phyloP scores from a whole-genome alignment of 192 early-diverging fungal species.

The Backusella australiensis region DNA sequence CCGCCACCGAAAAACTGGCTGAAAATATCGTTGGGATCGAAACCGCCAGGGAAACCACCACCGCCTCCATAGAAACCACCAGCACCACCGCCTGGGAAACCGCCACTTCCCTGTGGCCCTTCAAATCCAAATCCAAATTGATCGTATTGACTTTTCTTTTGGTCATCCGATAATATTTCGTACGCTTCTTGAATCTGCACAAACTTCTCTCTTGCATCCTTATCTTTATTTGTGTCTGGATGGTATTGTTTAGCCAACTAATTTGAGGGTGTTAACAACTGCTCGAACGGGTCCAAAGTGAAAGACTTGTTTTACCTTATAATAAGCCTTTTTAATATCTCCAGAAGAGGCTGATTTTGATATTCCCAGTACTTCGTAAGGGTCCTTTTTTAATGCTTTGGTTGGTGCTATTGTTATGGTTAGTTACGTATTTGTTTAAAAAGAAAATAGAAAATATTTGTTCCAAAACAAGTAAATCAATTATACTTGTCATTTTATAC shows the following conservation, averaged over 20 bases:
- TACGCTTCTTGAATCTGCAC: slow-evolving; percentile 97
- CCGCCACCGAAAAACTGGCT: slow-evolving; percentile 35
- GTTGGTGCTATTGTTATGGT: background rate
- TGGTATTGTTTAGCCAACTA: slow-evolving; percentile 96
- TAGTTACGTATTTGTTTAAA: background rate
- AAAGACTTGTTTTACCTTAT: slow-evolving; percentile 38
- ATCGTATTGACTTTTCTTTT: slow-evolving; percentile 90
- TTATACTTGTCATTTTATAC: background rate
- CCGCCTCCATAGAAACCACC: slow-evolving; percentile 39
- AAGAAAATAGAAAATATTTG: no score
- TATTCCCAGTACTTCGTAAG: slow-evolving; percentile 85
- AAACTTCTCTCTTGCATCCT: slow-evolving; percentile 91
- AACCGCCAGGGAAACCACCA: slow-evolving; percentile 53
- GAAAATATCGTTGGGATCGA: slow-evolving; percentile 43
- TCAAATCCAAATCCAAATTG: slow-evolving; percentile 70
- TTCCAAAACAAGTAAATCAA: background rate
- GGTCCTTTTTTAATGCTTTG: slow-evolving; percentile 60
- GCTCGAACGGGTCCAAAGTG: background rate
- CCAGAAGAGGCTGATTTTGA: slow-evolving; percentile 69
- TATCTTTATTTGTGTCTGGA: slow-evolving; percentile 96
- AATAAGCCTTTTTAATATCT: slow-evolving; percentile 98
- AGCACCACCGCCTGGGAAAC: slow-evolving; percentile 46
- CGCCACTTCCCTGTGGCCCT: slow-evolving; percentile 21
- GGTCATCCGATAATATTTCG: slow-evolving; percentile 89
- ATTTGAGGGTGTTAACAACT: background rate